Evolutionary conservation across 805 yeast genomes (phyloP).

Genomic region (Barnettozyma vustinii): DNA sequence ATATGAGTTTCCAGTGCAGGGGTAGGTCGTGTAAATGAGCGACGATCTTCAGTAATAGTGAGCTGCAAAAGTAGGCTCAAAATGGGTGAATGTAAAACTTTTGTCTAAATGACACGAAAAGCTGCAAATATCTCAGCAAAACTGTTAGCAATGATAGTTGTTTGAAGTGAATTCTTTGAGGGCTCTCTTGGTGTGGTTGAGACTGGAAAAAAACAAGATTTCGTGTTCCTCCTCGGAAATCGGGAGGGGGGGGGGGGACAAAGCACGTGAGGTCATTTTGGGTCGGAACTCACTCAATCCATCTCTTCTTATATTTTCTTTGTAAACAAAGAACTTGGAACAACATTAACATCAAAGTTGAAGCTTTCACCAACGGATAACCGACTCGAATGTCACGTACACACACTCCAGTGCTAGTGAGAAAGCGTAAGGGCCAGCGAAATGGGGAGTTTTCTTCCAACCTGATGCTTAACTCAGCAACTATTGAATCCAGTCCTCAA

Average conservation of each 20-base stretch:
- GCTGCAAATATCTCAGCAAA: background rate
- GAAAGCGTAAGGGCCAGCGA: slow-evolving; percentile 12
- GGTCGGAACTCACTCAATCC: background rate
- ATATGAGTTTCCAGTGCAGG: background rate
- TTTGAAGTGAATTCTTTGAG: background rate
- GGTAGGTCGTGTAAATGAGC: background rate
- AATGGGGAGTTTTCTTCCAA: background rate
- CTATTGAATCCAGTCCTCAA: slow-evolving; percentile 6
- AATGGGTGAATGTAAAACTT: background rate
- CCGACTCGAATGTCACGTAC: slow-evolving; percentile 5
- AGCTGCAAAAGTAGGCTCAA: background rate
- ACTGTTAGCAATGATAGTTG: background rate
- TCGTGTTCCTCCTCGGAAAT: background rate
- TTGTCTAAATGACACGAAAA: background rate
- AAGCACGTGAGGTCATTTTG: no score
- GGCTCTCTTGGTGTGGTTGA: background rate
- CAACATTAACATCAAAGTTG: background rate
- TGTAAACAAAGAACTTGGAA: background rate
- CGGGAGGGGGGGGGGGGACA: no score
- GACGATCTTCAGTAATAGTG: background rate
- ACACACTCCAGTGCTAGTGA: slow-evolving; percentile 8
- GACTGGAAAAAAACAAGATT: background rate
- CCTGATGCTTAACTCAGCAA: slow-evolving; percentile 5
- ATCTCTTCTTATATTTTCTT: no score
- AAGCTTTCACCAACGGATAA: background rate